These are phyloP conservation scores for Quillaja saponaria DNA, from an alignment of 306 rosid species.

Conservation along the genomic window DNA sequence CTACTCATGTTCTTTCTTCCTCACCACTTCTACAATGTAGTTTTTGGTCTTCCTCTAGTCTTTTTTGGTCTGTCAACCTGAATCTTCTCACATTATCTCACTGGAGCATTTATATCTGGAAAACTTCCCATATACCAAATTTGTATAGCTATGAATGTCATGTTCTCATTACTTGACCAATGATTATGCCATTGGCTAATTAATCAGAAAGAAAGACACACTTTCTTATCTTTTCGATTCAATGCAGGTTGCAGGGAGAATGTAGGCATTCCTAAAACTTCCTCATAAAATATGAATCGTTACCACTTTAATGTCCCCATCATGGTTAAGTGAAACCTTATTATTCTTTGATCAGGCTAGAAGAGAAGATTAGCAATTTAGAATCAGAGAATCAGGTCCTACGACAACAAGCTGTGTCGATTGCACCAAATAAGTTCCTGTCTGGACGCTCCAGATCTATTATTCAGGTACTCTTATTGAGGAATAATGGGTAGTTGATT, in stretches of 20 bases:
- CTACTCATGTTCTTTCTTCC: too few species aligned
- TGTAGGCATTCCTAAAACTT: slow-evolving; percentile 17
- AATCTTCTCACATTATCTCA: too few species aligned
- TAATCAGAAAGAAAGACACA: slow-evolving; percentile 13
- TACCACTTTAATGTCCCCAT: slow-evolving; percentile 17
- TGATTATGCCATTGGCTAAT: slow-evolving; percentile 24
- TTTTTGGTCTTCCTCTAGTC: too few species aligned
- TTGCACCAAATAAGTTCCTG: slow-evolving; percentile 83
- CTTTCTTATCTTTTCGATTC: slow-evolving; percentile 10
- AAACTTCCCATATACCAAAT: background rate
- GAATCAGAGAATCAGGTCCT: slow-evolving; percentile 89
- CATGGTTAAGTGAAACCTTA: slow-evolving; percentile 37
- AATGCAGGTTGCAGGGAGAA: background rate
- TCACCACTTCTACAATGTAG: too few species aligned
- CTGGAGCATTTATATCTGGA: too few species aligned
- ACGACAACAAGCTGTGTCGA: slow-evolving; percentile 89
- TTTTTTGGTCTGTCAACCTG: too few species aligned
- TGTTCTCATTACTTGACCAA: background rate
- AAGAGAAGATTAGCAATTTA: slow-evolving; percentile 74
- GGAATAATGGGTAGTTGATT: slow-evolving; percentile 16
- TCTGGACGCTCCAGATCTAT: slow-evolving; percentile 80
- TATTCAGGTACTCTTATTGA: slow-evolving; percentile 57
- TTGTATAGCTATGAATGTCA: background rate
- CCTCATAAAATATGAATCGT: slow-evolving; percentile 22
- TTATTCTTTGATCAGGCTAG: slow-evolving; percentile 65